Evolutionary conservation across 1,284 basidiomycete genomes (phyloP), one percentile per base, ranked within the genome.

Genomic region (Blastosporella zonata): DNA sequence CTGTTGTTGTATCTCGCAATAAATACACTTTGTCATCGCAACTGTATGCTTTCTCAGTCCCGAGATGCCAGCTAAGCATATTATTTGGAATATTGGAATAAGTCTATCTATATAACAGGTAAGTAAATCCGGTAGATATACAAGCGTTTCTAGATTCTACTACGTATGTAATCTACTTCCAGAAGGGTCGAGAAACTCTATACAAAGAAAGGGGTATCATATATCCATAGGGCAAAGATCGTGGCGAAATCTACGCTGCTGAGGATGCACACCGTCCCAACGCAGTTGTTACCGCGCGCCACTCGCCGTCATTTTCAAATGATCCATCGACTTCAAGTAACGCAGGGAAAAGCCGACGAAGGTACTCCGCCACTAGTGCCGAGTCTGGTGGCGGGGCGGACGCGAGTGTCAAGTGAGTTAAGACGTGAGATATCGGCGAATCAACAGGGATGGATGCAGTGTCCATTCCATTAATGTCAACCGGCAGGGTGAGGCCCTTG

Each of bases 401-500:
- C 23, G 41, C 55, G 43, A 70, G 48, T 12, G 62, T 66, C 25
- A 69, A 40, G 25, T 55, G 57, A 15, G 43, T 55, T 46, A 65
- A 49, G 20, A 46, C 41, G 28, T 48, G 36, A 21, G 57, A 52
- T n/a, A 41, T 17, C 20, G 53, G 48, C 29, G 47, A 41, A 33
- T 47, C 48, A 7, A 15, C 9, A 44, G 41, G 38, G 36, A 44
- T 42, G 34, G 43, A 41, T 2, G 31, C 23, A 21, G 25, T 1
- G 18, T 48, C 34, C 18, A 37, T 38, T 29, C 53, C 47, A 9
- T 43, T 42, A 25, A 62, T 25, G 35, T 67, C 59, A 25, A 72
- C 52, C n/a, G 71, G 64, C 15, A 78, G 50, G 20, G 67, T 61
- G 17, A 81, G 70, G 17, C 50, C 67, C 33, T 62, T 45, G 12